Evolutionary conservation across 2,329 filamentous ascomycete genomes (phyloP).

Genomic region (Paraphaeosphaeria minitans): DNA sequence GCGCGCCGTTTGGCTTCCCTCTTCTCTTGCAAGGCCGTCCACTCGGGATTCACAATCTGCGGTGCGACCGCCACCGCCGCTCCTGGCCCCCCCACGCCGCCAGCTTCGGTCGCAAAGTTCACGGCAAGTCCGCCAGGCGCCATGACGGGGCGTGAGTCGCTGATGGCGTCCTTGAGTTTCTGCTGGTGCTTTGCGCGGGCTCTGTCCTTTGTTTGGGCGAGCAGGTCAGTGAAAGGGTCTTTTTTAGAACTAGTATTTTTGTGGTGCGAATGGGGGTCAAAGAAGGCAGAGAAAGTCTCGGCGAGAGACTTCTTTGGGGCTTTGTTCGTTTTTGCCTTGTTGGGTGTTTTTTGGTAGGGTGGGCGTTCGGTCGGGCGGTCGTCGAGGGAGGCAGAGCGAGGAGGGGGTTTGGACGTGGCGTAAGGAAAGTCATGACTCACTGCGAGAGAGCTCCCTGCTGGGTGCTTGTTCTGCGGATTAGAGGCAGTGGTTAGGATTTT

Average conservation of each 20-base stretch:
- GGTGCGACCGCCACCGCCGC: constrained; percentile 15
- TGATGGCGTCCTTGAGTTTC: constrained; percentile 32
- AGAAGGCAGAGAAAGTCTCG: neutral
- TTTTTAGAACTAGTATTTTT: neutral
- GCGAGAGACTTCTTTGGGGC: constrained; percentile 1
- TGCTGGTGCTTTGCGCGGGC: neutral
- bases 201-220: neutral
- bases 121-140: constrained; percentile 8
- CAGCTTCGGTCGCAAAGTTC: constrained; percentile 21
- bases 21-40: neutral
- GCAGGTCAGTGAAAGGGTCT: neutral
- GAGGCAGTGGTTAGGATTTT: neutral
- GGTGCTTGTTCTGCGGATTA: neutral
- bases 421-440: constrained; percentile 4
- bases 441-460: neutral
- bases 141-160: constrained; percentile 23
- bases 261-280: neutral
- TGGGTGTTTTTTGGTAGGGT: neutral
- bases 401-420: neutral
- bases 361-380: constrained; percentile 7
- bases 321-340: neutral
- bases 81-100: constrained; percentile 22
- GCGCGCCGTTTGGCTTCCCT: neutral
- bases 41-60: neutral
- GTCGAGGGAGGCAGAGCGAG: constrained; percentile 5